Evolutionary conservation across 805 yeast genomes (phyloP), one percentile per base, ranked within the genome.

Genomic region (Saccharomycopsis lassenensis): DNA sequence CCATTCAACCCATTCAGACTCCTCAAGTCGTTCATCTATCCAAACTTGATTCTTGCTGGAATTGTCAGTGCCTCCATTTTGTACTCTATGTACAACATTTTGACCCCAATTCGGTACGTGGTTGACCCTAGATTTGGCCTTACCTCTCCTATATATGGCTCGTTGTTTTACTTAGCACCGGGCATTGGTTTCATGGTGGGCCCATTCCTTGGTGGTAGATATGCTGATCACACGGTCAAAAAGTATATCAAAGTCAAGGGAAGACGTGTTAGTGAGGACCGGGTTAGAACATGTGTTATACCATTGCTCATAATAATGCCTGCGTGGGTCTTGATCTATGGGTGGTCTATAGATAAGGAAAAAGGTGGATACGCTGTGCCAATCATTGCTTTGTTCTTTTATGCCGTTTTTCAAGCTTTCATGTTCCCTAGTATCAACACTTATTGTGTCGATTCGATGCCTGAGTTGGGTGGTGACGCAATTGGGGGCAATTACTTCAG

Each of bases 361-460:
- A 61, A 59, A 36, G 78, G 77, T 14, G 77, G 78, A 1, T 63
- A 65, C 59, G 69, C 73, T 0, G 52, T 73, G 2, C 77, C 78
- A 1, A 59, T 71, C 5, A 56, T 71, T 1, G 54, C 61, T 39
- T 53, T 72, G 62, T 70, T 70, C 42, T 18, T 62, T 15, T 56
- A 59, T 31, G 78, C 74, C 0, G 38, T 69, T 31, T 68, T 67
- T 0, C 78, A 73, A 48, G 68, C 76, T 0, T 53, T 64, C 18
- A 50, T 62, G 7, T 73, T 69, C 46, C 75, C 78, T 1, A 61
- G 69, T 12, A 48, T 68, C 26, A 73, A 73, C 45, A 64, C 77
- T 2, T 73, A 73, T 47, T 70, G 77, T 52, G 70, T 71, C 18
- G 80, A 73, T 46, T 63, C 71, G 4, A 59, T 70, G 64, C 76